Percentiles rank a stretch among this genome's conserved stretches.
These are phyloP conservation scores for Avena sativa DNA, from an alignment of 176 grass and related monocot species.

Conservation along the genomic window DNA sequence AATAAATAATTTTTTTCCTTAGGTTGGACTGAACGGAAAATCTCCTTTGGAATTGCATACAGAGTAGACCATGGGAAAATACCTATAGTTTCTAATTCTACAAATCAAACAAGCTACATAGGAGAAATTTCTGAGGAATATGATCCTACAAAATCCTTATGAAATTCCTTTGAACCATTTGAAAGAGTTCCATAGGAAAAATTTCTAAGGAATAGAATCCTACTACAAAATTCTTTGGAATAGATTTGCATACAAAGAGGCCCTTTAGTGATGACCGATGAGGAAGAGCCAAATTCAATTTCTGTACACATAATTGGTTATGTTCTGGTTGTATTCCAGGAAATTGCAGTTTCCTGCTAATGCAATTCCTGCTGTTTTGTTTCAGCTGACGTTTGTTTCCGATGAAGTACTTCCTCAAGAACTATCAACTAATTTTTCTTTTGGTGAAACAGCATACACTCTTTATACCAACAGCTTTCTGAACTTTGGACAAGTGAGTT, in stretches of 20 bases:
- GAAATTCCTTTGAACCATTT: not conserved
- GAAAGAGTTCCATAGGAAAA: not conserved
- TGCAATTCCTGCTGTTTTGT: slow-evolving; percentile 53
- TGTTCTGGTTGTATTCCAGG: not conserved
- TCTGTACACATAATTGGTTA: not conserved
- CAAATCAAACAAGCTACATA: not conserved
- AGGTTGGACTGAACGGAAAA: not conserved
- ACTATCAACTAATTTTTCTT: slow-evolving; percentile 67
- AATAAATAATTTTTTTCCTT: not conserved
- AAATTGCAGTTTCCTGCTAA: slow-evolving; percentile 18
- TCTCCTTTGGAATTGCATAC: not conserved
- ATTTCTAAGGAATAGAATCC: not conserved
- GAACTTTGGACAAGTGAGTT: slow-evolving; percentile 89
- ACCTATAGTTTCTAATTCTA: not conserved
- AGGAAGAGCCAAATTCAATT: not conserved
- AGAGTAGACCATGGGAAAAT: not conserved
- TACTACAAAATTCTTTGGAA: too few relatives aligned
- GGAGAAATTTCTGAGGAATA: not conserved
- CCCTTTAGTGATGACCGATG: not conserved
- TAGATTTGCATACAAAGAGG: not conserved
- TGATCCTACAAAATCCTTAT: not conserved
- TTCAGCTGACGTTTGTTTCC: slow-evolving; percentile 96
- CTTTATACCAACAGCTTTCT: slow-evolving; percentile 95
- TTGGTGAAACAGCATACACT: slow-evolving; percentile 79
- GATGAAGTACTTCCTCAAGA: slow-evolving; percentile 73